These are phyloP conservation scores for Choanephora cucurbitarum DNA, from an alignment of 371 early-diverging fungal species.

Conservation along the genomic window DNA sequence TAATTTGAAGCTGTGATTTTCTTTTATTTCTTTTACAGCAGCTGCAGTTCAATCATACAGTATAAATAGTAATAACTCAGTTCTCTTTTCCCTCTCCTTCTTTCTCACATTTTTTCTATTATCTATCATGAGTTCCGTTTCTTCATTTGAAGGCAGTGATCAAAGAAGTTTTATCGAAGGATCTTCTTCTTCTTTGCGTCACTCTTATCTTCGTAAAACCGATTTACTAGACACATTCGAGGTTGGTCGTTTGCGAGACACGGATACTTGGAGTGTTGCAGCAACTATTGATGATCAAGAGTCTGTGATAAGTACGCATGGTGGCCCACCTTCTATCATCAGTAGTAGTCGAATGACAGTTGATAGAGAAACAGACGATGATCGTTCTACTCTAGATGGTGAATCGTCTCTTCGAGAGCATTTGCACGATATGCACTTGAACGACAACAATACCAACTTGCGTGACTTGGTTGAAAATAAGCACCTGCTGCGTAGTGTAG, in stretches of 20 bases:
- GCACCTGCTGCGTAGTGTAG: constrained; percentile 14
- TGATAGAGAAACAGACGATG: constrained; percentile 30
- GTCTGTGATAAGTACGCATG: constrained; percentile 49
- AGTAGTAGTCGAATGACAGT: constrained; percentile 23
- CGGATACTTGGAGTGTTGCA: constrained; percentile 56
- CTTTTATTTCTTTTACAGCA: no score
- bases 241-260: constrained; percentile 35
- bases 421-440: constrained; percentile 16
- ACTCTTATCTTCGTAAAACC: constrained; percentile 50
- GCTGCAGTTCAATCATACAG: no score
- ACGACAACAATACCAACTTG: constrained; percentile 7
- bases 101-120: constrained; percentile 7
- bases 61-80: no score
- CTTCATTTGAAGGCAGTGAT: constrained; percentile 54
- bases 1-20: no score
- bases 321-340: constrained; percentile 34
- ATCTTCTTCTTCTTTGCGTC: constrained; percentile 23
- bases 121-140: constrained; percentile 44
- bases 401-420: constrained; percentile 25
- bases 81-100: constrained; percentile 6
- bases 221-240: constrained; percentile 53
- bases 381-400: constrained; percentile 33
- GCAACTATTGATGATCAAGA: constrained; percentile 58
- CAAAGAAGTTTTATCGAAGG: constrained; percentile 36
- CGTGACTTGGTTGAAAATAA: constrained; percentile 27